Evolutionary conservation across 306 rosid species (phyloP).

Genomic region (Vachellia collinsii): DNA sequence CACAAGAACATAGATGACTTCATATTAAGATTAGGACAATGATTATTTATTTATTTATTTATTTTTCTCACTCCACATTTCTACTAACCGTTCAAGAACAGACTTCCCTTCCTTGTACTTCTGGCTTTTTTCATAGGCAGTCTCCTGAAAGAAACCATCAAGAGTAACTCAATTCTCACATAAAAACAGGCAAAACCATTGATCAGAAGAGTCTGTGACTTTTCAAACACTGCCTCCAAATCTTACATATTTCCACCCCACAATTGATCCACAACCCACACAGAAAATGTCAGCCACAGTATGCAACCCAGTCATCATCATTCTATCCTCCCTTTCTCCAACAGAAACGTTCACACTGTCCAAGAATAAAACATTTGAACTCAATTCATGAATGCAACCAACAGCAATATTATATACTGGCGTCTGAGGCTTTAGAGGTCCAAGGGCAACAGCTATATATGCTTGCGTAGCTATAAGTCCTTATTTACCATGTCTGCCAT

Average conservation of each 20-base stretch:
- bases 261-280: constrained; percentile 93
- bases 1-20: constrained; percentile 10
- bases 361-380: constrained; percentile 38
- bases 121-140: constrained; percentile 70
- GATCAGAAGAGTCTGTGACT: neutral
- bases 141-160: constrained; percentile 63
- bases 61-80: constrained; percentile 32
- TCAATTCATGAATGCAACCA: constrained; percentile 13
- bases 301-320: constrained; percentile 89
- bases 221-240: constrained; percentile 30
- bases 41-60: neutral
- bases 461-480: constrained; percentile 17
- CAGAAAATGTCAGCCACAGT: constrained; percentile 96
- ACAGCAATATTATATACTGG: constrained; percentile 16
- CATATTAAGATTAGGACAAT: constrained; percentile 29
- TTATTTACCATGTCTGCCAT: constrained; percentile 24
- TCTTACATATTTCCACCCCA: constrained; percentile 99
- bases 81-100: constrained; percentile 77
- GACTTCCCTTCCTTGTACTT: constrained; percentile 85
- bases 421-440: constrained; percentile 2
- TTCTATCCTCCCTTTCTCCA: constrained; percentile 80
- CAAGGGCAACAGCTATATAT: constrained; percentile 15
- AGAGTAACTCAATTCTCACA: constrained; percentile 34
- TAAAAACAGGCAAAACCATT: constrained; percentile 32
- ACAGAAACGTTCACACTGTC: constrained; percentile 72